Evolutionary conservation across 768 basidiomycete genomes (phyloP).

Genomic region (Auricularia sp.): DNA sequence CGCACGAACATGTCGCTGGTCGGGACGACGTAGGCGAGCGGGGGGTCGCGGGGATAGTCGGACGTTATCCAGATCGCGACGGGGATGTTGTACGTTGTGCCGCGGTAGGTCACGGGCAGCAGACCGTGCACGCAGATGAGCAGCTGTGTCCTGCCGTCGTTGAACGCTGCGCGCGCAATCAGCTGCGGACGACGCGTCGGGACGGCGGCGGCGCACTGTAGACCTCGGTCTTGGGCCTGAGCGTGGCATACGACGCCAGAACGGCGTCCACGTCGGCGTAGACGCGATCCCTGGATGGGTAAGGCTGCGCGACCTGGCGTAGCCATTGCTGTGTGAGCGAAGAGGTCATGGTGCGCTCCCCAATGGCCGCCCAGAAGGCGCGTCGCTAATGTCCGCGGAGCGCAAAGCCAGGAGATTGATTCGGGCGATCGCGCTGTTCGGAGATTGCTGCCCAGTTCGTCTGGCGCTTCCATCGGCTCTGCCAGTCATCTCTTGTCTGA

Average conservation of each 20-base stretch:
- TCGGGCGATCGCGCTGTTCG: no score
- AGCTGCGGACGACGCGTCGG: slow-evolving; percentile 8
- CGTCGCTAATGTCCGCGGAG: no score
- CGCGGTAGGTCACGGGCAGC: slow-evolving; percentile 72
- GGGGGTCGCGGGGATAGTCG: slow-evolving; percentile 75
- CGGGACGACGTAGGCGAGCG: slow-evolving; percentile 85
- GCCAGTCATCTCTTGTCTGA: no score
- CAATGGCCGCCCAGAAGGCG: neutral
- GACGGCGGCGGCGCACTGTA: slow-evolving; percentile 40
- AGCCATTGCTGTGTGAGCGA: slow-evolving; percentile 45
- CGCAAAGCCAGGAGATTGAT: no score
- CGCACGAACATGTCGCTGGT: slow-evolving; percentile 84
- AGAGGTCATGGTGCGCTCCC: neutral
- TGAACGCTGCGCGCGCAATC: slow-evolving; percentile 52
- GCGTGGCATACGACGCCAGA: slow-evolving; percentile 42
- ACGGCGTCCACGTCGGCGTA: slow-evolving; percentile 51
- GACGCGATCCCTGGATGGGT: slow-evolving; percentile 45
- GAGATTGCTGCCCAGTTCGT: no score
- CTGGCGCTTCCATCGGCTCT: no score
- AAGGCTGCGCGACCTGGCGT: slow-evolving; percentile 48
- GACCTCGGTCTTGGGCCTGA: slow-evolving; percentile 71
- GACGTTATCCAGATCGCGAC: slow-evolving; percentile 78
- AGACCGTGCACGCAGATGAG: slow-evolving; percentile 87
- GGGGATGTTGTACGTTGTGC: slow-evolving; percentile 84
- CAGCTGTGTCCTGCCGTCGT: slow-evolving; percentile 88